A percentile compares a stretch with the other conserved stretches of the same genome.
Conservation (phyloP, 73 alveolate genomes). For the Tetrahymena malaccensis region DNA sequence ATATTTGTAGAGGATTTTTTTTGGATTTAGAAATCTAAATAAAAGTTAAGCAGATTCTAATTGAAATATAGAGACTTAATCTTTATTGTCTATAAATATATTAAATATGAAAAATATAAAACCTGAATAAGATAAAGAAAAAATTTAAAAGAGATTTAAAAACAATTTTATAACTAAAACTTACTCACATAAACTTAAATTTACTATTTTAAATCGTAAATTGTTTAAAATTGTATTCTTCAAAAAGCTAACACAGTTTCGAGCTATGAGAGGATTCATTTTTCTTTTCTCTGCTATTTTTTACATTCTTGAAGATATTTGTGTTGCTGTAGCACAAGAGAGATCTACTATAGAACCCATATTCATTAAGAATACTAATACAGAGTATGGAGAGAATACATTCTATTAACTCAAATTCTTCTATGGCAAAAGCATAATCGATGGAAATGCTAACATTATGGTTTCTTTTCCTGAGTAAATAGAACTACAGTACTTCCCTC, state of each 20-base stretch:
- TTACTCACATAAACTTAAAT: too few relatives aligned
- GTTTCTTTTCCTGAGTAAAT: background rate
- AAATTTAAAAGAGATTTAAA: too few relatives aligned
- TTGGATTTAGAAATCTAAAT: too few relatives aligned
- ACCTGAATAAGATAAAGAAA: too few relatives aligned
- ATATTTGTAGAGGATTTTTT: too few relatives aligned
- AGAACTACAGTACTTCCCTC: background rate
- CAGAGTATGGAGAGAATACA: background rate
- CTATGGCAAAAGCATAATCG: background rate
- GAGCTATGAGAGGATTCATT: background rate
- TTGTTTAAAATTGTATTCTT: background rate
- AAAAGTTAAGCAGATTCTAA: too few relatives aligned
- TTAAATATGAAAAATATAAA: too few relatives aligned
- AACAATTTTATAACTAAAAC: too few relatives aligned
- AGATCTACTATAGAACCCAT: background rate
- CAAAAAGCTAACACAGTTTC: background rate
- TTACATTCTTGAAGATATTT: background rate
- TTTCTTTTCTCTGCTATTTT: background rate
- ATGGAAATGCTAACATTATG: background rate
- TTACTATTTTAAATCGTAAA: background rate
- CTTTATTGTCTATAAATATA: too few relatives aligned
- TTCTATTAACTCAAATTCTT: background rate
- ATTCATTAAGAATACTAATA: background rate
- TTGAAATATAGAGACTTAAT: too few relatives aligned
- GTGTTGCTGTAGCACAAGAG: background rate